Base-by-base conservation (phyloP, 331 rosid species). In the Malus hybrid region DNA sequence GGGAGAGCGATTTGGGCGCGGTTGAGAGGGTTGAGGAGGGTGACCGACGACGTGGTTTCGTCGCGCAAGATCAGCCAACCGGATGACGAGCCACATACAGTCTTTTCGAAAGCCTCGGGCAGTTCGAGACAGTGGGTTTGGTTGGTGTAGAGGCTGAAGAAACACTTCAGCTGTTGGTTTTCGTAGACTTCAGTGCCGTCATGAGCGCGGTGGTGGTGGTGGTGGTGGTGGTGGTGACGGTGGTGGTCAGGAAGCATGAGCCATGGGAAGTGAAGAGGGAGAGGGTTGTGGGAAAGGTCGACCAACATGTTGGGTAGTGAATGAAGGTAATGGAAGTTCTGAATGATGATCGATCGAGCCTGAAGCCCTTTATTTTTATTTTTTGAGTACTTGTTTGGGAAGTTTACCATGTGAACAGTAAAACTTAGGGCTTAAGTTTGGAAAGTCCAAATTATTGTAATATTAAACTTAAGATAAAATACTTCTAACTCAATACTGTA, bases 11-110 rank as follows among this genome's bases (percentile, higher is more conserved):
- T 42, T 42, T 39, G 69, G 44, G 66, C 5, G 7, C 69, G 28
- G n/a, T 32, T 27, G 13, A 73, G 66, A 9, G 77, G 69, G 69
- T 73, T 73, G 69, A 61, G 44, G 44, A 73, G 77, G 31, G 20
- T 27, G 19, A 73, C 69, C 4, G 1, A 15, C 46, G 77, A 61
- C 19, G 69, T 39, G 19, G 13, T 61, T 4, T 73, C 16, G n/a
- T 73, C 69, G 60, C 5, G 19, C 4, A 73, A n/a, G 31, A 73
- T 60, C 10, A 73, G 69, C 77, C 77, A 73, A 11, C 77, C 59
- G 19, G 24, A 5, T 3, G 69, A 73, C 54, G 54, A 73, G 18
- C 77, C 77, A 6, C 69, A 27, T 18, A 60, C 32, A 19, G 44
- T 61, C 66, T 61, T 73, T 6, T 20, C 44, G 7, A 20, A 10